These are phyloP conservation scores for Penicillium sp. DNA, from an alignment of 2,329 filamentous ascomycete species.

Conservation along the genomic window DNA sequence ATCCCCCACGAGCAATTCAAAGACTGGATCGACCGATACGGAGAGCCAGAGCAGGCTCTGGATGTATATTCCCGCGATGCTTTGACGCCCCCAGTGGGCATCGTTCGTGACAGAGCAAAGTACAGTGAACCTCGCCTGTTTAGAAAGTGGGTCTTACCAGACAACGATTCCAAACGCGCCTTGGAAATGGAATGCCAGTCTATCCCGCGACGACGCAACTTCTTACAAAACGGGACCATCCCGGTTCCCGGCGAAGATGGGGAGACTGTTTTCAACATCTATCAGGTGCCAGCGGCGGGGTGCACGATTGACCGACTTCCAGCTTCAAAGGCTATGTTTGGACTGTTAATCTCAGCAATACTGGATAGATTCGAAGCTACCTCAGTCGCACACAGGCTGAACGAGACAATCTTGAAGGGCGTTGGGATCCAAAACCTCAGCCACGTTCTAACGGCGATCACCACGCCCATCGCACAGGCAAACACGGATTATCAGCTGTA, in stretches of 20 bases:
- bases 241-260: constrained; percentile 3
- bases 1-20: constrained; percentile 14
- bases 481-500: constrained; percentile 71
- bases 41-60: constrained; percentile 20
- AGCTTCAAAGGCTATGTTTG: constrained; percentile 45
- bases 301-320: constrained; percentile 45
- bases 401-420: constrained; percentile 50
- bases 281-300: constrained; percentile 18
- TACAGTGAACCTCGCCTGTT: constrained; percentile 27
- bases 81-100: constrained; percentile 10
- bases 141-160: constrained; percentile 21
- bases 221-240: constrained; percentile 19
- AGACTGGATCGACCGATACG: constrained; percentile 21
- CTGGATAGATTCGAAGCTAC: constrained; percentile 63
- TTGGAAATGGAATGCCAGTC: constrained; percentile 27
- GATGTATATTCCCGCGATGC: constrained; percentile 19
- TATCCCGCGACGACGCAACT: constrained; percentile 27
- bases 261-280: constrained; percentile 14
- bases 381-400: constrained; percentile 60
- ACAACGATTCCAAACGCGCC: background rate
- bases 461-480: constrained; percentile 57
- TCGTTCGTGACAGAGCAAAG: constrained; percentile 26
- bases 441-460: constrained; percentile 65
- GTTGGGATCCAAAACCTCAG: constrained; percentile 53
- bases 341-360: constrained; percentile 67